These are phyloP conservation scores for Hericium rajendrae DNA, from an alignment of 768 basidiomycete genomes.

Conservation along the genomic window DNA sequence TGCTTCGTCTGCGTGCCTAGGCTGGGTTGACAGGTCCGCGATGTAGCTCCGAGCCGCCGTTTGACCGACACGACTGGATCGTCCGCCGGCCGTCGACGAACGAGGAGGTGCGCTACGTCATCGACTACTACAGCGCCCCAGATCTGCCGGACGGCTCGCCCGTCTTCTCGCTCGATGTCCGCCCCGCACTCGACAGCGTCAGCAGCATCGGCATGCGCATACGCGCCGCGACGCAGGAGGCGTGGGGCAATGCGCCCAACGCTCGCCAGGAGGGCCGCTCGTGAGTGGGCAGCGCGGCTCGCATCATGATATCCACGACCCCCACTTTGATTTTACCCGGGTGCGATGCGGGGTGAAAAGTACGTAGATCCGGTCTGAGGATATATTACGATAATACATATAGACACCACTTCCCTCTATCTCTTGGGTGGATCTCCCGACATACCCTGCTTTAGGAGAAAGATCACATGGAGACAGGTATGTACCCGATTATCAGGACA, in stretches of 20 bases:
- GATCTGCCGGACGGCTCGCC: constrained; percentile 85
- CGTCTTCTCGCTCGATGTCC: constrained; percentile 90
- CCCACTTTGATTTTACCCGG: neutral
- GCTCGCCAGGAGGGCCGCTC: neutral
- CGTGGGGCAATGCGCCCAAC: constrained; percentile 1
- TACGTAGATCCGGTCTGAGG: neutral
- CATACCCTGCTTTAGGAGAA: no score
- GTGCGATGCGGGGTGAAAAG: neutral
- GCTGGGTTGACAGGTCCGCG: neutral
- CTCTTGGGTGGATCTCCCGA: no score
- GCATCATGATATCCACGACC: neutral
- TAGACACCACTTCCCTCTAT: no score
- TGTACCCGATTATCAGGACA: no score
- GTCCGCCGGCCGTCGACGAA: constrained; percentile 72
- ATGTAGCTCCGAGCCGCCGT: constrained; percentile 78
- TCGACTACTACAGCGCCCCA: constrained; percentile 96
- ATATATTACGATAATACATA: neutral
- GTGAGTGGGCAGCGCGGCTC: neutral
- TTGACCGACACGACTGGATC: constrained; percentile 94
- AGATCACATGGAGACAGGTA: no score
- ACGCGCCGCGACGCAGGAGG: constrained; percentile 19
- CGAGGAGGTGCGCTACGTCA: constrained; percentile 88
- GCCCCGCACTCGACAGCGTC: constrained; percentile 85
- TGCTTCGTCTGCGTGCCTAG: neutral
- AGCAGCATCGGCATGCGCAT: constrained; percentile 58